Conservation (phyloP, 2,329 filamentous ascomycete genomes). For the Trichoderma semiorbis region DNA sequence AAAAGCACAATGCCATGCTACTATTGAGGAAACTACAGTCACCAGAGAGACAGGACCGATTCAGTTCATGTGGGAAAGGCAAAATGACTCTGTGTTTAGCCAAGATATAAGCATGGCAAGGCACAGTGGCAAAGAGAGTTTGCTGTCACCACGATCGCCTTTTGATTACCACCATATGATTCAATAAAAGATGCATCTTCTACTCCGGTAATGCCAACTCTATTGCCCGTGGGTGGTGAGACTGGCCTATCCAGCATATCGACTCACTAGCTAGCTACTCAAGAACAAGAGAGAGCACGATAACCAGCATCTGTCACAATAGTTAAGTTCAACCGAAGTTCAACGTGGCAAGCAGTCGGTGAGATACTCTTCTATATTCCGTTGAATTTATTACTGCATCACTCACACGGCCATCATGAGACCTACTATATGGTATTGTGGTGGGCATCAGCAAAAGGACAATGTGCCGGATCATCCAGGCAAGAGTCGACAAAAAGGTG, state of each 20-base stretch:
- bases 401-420: no score
- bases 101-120: neutral
- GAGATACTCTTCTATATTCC: neutral
- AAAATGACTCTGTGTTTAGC: neutral
- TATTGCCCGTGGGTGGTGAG: neutral
- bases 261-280: neutral
- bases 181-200: neutral
- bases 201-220: neutral
- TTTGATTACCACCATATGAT: neutral
- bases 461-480: neutral
- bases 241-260: rapidly evolving
- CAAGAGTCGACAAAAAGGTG: neutral
- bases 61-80: neutral
- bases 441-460: neutral
- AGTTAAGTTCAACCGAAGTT: no score
- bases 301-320: neutral
- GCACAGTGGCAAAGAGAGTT: neutral
- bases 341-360: neutral
- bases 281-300: neutral
- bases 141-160: neutral
- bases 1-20: neutral
- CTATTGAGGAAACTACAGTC: neutral
- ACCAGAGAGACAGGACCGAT: neutral
- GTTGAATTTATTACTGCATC: no score
- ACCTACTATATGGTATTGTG: neutral